Evolutionary conservation across 352 stramenopile species (phyloP), one percentile per base, ranked within the genome.

Genomic region (Pythium insidiosum): DNA sequence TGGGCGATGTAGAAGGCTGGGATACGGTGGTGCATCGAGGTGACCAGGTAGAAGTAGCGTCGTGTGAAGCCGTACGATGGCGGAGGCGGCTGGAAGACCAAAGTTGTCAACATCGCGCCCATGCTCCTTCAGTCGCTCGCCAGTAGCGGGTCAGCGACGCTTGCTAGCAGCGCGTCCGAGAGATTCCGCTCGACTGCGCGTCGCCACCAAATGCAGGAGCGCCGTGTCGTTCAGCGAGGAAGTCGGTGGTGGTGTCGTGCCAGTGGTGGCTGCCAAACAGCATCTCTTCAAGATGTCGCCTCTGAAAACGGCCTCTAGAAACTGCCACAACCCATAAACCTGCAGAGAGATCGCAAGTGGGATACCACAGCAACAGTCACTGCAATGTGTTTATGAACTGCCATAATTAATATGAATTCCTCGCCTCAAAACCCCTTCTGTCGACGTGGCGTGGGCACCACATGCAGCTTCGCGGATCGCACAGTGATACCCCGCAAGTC

Each of bases 1-100:
- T 83, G 68, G 62, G 95, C 83, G 51, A 98, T 95, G 64, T 92
- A 98, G 57, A 98, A 98, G 11, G 93, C 91, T 5, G 90, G 86
- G 56, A 98, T 98, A 22, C 77, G 68, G 53, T 85, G 79, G 50
- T 90, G 76, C 50, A 81, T 76, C 16, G 74, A 55, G 19, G 87
- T 98, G 28, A 83, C 84, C 10, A 98, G 76, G 74, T 95, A 97
- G 45, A 98, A 97, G 56, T 98, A 96, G 39, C 85, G 73, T 43
- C 80, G 61, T 25, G 73, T 88, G 53, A 75, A 82, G 26, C 67
- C 64, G 46, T 94, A 95, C 13, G 73, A 84, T 19, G 74, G 47
- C 23, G 58, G 51, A 22, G 86, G 86, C n/a, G 86, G 84, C 56
- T 96, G 86, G 50, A 95, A 96, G 29, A 96, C 80, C 30, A 96